Evolutionary conservation across 192 early-diverging fungal genomes (phyloP), one percentile per base, ranked within the genome.

Genomic region (Geranomyces michiganensis): DNA sequence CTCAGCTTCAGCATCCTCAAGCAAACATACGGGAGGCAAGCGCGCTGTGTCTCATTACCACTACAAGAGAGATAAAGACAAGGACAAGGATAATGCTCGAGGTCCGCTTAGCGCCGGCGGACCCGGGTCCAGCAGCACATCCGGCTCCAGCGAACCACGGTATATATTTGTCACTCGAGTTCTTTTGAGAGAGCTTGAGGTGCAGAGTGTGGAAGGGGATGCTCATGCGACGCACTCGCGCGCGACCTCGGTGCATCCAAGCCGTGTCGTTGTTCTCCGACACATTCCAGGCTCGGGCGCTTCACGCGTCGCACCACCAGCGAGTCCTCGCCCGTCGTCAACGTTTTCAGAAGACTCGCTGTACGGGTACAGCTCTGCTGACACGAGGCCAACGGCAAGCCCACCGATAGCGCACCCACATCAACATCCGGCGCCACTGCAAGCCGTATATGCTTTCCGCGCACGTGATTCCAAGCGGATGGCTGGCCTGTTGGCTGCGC

Each of bases 371-470:
- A 29, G 58, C 24, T 19, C 58, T 4, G 24, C 58, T 17, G 24
- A n/a, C 24, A 41, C 36, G 10, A 41, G 36, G 36, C 36, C 36
- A 10, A 26, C 51, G 4, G 17, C 58, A 29, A 27, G 21, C 7
- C 58, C 58, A 29, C 31, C 58, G 5, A 19, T 60, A 2, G 31
- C 24, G 8, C 51, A 53, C 51, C 51, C 51, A 26, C 51, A 53
- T 15, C 51, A 53, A 17, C 19, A 53, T 17, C 51, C 19, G 17
- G 58, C 58, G 24, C 21, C 21, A 19, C 17, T 60, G 62, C 70
- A 72, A 48, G 70, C 64, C 2, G n/a, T 72, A 30, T 72, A 72
- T 65, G 70, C 70, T n/a, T 72, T 72, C 45, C 56, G 61, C 15
- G 59, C 59, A 21, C 60, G 41, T 0, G 62, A 72, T 55, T 44